Percentiles rank a stretch among this genome's conserved stretches.
Conservation (phyloP, 805 yeast species). For the Lachancea sp. region DNA sequence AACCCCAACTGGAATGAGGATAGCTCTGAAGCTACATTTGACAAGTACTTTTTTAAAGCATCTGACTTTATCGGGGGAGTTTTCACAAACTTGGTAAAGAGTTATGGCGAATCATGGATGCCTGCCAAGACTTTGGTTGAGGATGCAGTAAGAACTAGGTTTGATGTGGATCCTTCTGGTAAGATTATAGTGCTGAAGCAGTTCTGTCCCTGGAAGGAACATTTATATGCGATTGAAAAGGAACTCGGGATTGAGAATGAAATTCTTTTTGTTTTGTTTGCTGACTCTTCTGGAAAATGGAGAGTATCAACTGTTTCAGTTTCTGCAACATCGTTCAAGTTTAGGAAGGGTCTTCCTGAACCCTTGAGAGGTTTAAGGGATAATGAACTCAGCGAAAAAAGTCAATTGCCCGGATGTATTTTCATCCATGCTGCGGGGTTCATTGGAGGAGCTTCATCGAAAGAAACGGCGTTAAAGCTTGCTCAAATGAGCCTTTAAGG, state of each 20-base stretch:
- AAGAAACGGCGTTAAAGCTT: conserved; percentile 69
- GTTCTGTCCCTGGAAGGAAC: conserved; percentile 95
- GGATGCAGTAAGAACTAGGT: conserved; percentile 57
- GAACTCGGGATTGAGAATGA: conserved; percentile 48
- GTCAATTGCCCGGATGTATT: conserved; percentile 83
- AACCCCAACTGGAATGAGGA: conserved; percentile 83
- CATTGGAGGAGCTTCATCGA: conserved; percentile 86
- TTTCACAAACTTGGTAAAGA: conserved; percentile 58
- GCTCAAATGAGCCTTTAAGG: conserved; percentile 44
- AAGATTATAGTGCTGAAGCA: conserved; percentile 65
- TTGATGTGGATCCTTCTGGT: conserved; percentile 58
- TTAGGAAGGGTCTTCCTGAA: conserved; percentile 83
- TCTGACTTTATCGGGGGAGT: conserved; percentile 77
- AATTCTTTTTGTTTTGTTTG: conserved; percentile 71
- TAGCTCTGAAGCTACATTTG: conserved; percentile 58
- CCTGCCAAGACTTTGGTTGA: conserved; percentile 80
- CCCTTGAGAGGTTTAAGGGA: conserved; percentile 95
- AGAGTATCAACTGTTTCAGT: conserved; percentile 90
- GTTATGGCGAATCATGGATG: conserved; percentile 80
- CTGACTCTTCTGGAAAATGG: conserved; percentile 68
- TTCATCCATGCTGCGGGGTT: conserved; percentile 96
- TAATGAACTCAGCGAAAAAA: conserved; percentile 59
- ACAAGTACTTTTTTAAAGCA: conserved; percentile 61
- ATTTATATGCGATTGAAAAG: conserved; percentile 66
- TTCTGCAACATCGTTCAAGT: conserved; percentile 69